Percentiles rank a stretch among this genome's conserved stretches.
Evolutionary conservation across 78 protist genomes (phyloP).

Genomic region (Dictyostelium firmibasis): DNA sequence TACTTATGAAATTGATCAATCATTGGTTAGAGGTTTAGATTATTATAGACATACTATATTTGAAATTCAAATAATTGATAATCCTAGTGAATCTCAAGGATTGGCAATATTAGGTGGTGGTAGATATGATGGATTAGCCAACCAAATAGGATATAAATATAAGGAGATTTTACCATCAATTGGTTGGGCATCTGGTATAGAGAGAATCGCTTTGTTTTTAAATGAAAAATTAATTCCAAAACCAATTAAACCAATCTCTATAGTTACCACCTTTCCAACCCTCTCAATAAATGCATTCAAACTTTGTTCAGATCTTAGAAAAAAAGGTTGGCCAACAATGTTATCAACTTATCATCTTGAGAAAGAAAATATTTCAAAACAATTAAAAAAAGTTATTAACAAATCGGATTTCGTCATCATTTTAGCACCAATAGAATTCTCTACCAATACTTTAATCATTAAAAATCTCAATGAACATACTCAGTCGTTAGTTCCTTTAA

Average conservation of each 20-base stretch:
- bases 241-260: not conserved
- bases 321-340: not conserved
- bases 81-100: not conserved
- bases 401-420: conserved; percentile 7
- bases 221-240: not conserved
- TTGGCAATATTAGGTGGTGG: conserved; percentile 68
- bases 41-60: conserved; percentile 85
- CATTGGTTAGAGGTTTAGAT: conserved; percentile 83
- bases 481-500: not conserved
- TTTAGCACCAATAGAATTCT: conserved; percentile 9
- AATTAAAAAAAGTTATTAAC: conserved; percentile 17
- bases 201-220: conserved; percentile 14
- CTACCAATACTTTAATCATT: not conserved
- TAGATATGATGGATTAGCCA: conserved; percentile 60
- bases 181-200: conserved; percentile 73
- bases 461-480: not conserved
- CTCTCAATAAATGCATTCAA: not conserved
- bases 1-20: not conserved
- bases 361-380: conserved; percentile 1
- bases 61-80: conserved; percentile 42
- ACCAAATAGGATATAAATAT: not conserved
- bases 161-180: conserved; percentile 36
- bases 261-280: not conserved
- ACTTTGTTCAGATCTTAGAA: conserved; percentile 16
- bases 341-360: not conserved